Base-by-base conservation (phyloP, 805 yeast species). In the Candida boidinii region DNA sequence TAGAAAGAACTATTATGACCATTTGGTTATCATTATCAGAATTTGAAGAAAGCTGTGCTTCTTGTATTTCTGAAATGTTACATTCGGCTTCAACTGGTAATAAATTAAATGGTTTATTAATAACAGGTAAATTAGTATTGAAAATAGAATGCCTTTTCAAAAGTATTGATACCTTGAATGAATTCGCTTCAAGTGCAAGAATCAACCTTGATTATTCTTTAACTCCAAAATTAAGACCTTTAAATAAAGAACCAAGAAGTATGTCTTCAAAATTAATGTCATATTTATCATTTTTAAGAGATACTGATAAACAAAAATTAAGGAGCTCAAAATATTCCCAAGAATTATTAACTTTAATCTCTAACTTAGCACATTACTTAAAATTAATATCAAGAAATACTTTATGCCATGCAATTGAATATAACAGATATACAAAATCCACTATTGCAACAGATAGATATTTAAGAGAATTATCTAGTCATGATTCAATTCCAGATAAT, bases 301-400 rank as follows among this genome's bases (percentile, higher is more conserved):
- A 84, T 47, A 64, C 75, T 0, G 53, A 49, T 27, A 37, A 42
- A 24, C 32, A 43, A 42, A 55, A 44, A 56, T 28, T 63, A 17
- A 46, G 58, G 7, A 60, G 61, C 4, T 36, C 56, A 12, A 45
- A 52, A 17, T 59, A 71, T 26, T 73, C 87, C 1, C 78, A 82
- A 4, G 79, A 76, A 34, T 51, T 90, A 25, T 67, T 92, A 43
- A 74, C 90, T 0, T 75, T 88, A 9, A 88, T 88, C 5, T 85
- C 96, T 1, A 87, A 94, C 0, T 63, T 90, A 45, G 96, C 98
- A 0, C 97, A 92, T 53, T 90, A 87, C 55, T 64, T 92, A 46
- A 92, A 92, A 54, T 65, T 90, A 6, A 62, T 92, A 16, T 81
- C 90, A 4, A 66, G 96, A 41, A 75, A 76, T 48, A 92, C 96